Evolutionary conservation across 139 green algal species (phyloP), one percentile per base, ranked within the genome.

Genomic region (Haematococcus lacustris): DNA sequence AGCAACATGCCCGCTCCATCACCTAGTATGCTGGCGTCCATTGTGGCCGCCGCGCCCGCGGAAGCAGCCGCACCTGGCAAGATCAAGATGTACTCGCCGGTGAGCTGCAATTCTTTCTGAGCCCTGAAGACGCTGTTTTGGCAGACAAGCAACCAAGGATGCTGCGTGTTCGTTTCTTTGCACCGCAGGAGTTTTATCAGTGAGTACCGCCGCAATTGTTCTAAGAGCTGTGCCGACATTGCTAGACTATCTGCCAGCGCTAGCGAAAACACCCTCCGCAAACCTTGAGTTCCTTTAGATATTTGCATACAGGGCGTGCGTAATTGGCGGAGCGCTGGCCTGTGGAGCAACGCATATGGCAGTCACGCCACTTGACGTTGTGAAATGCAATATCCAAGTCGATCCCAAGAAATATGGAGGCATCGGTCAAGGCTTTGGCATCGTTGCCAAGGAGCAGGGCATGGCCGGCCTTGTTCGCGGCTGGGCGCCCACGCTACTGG

Each of bases 331-430:
- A 13, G 75, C 87, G 28, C 59, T 87, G 4, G 75, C 60, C 40
- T 93, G 86, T 75, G 85, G 86, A 51, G 71, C 81, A 0, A 91
- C 86, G 23, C 88, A 90, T 66, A 88, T 80, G 53, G 76, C 63
- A 28, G 88, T 96, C n/a, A 96, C 91, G 0, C 92, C 92, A 1
- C 82, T 96, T 74, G 91, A 97, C 66, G 92, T 97, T 1, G 92
- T 97, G 47, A 97, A 97, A 87, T 97, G 92, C 82, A 97, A 97
- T 84, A 94, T 95, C 51, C 79, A 85, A 73, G 74, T 80, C 35
- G 66, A 80, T 51, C 79, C 79, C 43, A 77, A 77, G 76, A 91
- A 87, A 80, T 92, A 90, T 77, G 89, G 86, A 73, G 80, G 80
- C 68, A 94, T 94, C 63, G 47, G 35, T 2, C 72, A 73, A 6